Base-by-base conservation (phyloP, 2,329 filamentous ascomycete genomes). In the Aspergillus sp. region DNA sequence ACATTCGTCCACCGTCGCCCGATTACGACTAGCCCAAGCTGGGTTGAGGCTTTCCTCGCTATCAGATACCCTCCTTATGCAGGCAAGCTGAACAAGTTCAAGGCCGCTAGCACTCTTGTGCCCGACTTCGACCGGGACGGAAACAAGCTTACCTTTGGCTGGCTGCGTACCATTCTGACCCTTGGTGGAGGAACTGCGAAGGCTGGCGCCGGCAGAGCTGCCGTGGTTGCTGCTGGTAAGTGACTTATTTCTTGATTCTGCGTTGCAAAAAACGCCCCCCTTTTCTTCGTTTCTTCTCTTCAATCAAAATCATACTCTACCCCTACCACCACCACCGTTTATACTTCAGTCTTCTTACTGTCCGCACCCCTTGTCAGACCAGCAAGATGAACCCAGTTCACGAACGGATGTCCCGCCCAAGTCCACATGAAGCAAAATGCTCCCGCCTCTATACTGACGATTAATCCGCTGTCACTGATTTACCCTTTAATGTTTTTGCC, bases 71-170 rank as follows among this genome's bases (percentile, higher is more conserved):
- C 81, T 7, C 81, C 81, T 2, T 84, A 80, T 54, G 66, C 64
- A 2, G 74, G 74, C 39, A 83, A 83, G 64, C 60, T 75, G 49
- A 68, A 72, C 59, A 71, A 74, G 50, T 72, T 76, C 54, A 64
- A 69, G 46, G 62, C 63, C 7, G 76, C 78, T 66, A 74, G 67
- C 43, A 69, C 72, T 3, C 41, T 74, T 49, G 75, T 72, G 47
- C 81, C 81, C 2, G 74, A 82, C 56, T 84, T 84, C 57, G 79
- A 83, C 60, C 74, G 81, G 27, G 63, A 77, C 34, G 80, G 81
- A 7, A 66, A 64, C 7, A 68, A 66, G 49, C 47, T 68, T 34
- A 53, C 57, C 12, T 52, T 69, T 26, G 64, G 65, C 41, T 68
- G 67, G 65, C 36, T 71, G 42, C 61, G 63, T 30, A 69, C 53